Conservation (phyloP, 257 asterid genomes). For the Solanum pinnatisectum region DNA sequence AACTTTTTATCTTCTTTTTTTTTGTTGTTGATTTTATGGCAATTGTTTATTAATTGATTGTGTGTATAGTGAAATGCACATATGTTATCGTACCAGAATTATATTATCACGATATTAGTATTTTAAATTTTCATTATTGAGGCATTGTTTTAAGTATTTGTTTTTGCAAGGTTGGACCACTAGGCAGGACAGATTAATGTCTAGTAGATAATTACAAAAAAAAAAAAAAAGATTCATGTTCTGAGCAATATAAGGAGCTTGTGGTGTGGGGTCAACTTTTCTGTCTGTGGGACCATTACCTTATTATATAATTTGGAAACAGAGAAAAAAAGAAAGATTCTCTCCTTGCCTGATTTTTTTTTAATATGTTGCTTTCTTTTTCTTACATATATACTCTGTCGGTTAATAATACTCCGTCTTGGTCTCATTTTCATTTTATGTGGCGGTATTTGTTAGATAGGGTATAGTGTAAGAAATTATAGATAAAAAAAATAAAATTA, state of each 20-base stretch:
- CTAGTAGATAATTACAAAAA: background rate
- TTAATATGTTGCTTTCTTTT: background rate
- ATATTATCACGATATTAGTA: background rate
- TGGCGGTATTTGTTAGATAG: background rate
- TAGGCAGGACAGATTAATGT: background rate
- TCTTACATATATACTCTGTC: background rate
- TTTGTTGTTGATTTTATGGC: background rate
- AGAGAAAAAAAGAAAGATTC: background rate
- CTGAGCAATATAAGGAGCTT: conserved; percentile 33
- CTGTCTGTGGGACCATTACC: conserved; percentile 43
- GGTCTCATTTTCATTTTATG: no score
- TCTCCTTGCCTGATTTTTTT: background rate
- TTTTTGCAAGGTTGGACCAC: conserved; percentile 4
- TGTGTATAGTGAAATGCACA: conserved; percentile 1
- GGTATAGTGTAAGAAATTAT: background rate
- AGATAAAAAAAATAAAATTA: no score
- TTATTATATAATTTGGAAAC: background rate
- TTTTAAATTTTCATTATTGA: background rate
- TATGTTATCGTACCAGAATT: background rate
- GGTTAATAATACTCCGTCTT: background rate
- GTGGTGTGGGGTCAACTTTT: conserved; percentile 16
- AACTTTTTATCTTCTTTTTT: background rate
- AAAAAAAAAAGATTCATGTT: conserved; percentile 30
- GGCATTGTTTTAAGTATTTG: background rate
- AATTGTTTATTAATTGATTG: background rate